Evolutionary conservation across 2,329 filamentous ascomycete species (phyloP).

Genomic region (Zymoseptoria brevis): DNA sequence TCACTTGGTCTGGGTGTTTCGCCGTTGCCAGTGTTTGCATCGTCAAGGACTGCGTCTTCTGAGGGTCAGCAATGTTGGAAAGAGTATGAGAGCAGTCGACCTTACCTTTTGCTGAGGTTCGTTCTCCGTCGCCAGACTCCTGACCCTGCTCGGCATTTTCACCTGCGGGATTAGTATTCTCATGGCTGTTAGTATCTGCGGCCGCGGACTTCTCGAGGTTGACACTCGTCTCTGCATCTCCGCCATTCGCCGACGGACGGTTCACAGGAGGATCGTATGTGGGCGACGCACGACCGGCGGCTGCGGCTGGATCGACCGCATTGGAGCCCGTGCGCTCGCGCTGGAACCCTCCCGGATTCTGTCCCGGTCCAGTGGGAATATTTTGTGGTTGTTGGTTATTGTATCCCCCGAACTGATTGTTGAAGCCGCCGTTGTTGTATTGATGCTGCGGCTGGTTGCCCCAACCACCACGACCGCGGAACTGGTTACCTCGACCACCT

Average conservation of each 20-base stretch:
- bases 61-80: not conserved
- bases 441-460: conserved; percentile 21
- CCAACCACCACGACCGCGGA: conserved; percentile 24
- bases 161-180: conserved; percentile 23
- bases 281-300: conserved; percentile 21
- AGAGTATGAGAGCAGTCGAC: not conserved
- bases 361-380: conserved; percentile 1
- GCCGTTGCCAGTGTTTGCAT: not conserved
- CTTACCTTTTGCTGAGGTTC: not conserved
- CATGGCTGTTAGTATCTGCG: conserved; percentile 27
- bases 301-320: conserved; percentile 6
- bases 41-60: not conserved
- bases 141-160: conserved; percentile 7
- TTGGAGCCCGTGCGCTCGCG: conserved; percentile 16
- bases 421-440: conserved; percentile 15
- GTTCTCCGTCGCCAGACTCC: conserved; percentile 6
- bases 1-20: not conserved
- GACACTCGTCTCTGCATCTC: conserved; percentile 11
- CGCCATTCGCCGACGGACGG: conserved; percentile 7
- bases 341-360: conserved; percentile 10
- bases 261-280: conserved; percentile 18
- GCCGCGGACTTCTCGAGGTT: conserved; percentile 26
- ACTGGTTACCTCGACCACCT: conserved; percentile 19
- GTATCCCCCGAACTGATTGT: conserved; percentile 9
- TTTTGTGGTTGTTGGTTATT: conserved; percentile 8